Conservation (phyloP, 805 yeast genomes). For the Cyberlindnera saturnus region DNA sequence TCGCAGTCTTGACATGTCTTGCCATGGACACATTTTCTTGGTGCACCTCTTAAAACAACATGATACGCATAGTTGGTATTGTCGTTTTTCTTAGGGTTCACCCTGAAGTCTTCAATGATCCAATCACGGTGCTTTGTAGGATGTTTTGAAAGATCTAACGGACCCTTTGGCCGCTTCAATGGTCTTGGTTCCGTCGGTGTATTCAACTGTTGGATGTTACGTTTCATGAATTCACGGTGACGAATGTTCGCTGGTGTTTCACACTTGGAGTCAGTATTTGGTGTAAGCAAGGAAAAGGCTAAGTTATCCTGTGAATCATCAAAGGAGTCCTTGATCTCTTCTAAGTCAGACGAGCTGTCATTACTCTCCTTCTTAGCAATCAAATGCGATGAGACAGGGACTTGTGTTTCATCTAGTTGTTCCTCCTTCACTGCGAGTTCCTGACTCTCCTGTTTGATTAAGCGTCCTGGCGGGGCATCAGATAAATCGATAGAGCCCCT, state of each 20-base stretch:
- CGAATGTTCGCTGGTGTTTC: background rate
- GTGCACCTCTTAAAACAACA: constrained; percentile 29
- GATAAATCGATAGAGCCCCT: constrained; percentile 13
- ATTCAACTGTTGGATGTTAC: background rate
- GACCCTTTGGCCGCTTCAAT: background rate
- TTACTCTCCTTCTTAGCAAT: constrained; percentile 7
- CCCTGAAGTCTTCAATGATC: constrained; percentile 33
- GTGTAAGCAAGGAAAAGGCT: background rate
- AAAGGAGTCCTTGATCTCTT: constrained; percentile 7
- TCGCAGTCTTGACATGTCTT: constrained; percentile 28
- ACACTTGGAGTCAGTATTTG: background rate
- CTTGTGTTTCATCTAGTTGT: background rate
- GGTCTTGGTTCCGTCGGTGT: background rate
- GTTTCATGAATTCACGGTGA: background rate
- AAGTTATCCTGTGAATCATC: constrained; percentile 1
- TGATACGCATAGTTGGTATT: constrained; percentile 26
- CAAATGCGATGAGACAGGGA: constrained; percentile 3
- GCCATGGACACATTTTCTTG: constrained; percentile 30
- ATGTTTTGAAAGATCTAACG: constrained; percentile 11
- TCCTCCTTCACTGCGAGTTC: constrained; percentile 2
- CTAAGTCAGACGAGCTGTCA: background rate
- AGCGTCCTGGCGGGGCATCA: background rate
- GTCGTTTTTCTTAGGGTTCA: constrained; percentile 28
- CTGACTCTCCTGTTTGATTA: constrained; percentile 10
- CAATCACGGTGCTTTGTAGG: constrained; percentile 25